These are phyloP conservation scores for Fusarium newnesense DNA, from an alignment of 2,329 filamentous ascomycete genomes.

Conservation along the genomic window DNA sequence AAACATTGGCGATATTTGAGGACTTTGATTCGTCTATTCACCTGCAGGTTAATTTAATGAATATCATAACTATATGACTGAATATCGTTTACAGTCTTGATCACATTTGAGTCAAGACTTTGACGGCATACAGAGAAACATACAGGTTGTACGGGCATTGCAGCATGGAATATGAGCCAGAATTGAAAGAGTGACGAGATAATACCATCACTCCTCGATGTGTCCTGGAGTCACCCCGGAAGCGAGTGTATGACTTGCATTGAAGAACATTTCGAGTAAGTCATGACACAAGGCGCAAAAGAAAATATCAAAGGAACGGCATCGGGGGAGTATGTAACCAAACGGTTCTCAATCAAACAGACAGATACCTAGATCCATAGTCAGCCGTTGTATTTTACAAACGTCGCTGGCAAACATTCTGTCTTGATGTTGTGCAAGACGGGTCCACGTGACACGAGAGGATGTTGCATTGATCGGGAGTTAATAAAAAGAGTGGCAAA, in stretches of 20 bases:
- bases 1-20: neutral
- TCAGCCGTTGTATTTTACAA: neutral
- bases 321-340: neutral
- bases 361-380: neutral
- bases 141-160: neutral
- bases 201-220: neutral
- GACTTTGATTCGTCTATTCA: neutral
- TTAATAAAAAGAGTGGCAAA: neutral
- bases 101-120: neutral
- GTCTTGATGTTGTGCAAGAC: neutral
- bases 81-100: neutral
- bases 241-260: neutral
- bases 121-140: neutral
- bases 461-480: constrained; percentile 7
- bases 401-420: neutral
- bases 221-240: neutral
- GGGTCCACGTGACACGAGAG: constrained; percentile 15
- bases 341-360: neutral
- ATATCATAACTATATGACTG: neutral
- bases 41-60: neutral
- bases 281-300: neutral
- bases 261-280: neutral
- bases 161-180: neutral
- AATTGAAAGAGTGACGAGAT: neutral
- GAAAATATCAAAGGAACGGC: neutral